phyloP scores from a whole-genome alignment of 2,329 filamentous ascomycete species.

The Aspergillus tamarii region DNA sequence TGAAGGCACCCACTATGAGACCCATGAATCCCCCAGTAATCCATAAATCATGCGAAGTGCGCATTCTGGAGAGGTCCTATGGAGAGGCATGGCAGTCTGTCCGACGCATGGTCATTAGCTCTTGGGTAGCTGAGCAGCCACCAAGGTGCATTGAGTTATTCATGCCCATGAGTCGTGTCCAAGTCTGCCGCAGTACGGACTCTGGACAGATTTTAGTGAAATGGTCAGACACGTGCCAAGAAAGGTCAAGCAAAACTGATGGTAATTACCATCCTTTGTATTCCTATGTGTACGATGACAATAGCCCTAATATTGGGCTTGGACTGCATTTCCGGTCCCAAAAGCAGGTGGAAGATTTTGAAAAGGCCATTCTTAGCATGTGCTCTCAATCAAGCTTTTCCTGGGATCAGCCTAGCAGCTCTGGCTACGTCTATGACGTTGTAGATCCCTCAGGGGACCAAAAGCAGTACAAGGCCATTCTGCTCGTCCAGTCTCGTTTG shows the following conservation, averaged over 20 bases:
- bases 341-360: constrained; percentile 30
- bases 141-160: constrained; percentile 34
- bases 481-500: constrained; percentile 23
- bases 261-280: constrained; percentile 34
- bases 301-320: constrained; percentile 33
- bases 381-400: constrained; percentile 26
- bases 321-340: constrained; percentile 28
- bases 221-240: constrained; percentile 38
- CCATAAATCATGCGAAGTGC: constrained; percentile 33
- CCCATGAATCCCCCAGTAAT: constrained; percentile 29
- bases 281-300: constrained; percentile 35
- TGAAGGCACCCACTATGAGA: constrained; percentile 35
- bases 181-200: constrained; percentile 27
- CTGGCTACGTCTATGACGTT: constrained; percentile 32
- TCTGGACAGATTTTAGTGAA: constrained; percentile 30
- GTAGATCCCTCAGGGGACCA: constrained; percentile 30
- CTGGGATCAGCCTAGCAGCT: constrained; percentile 28
- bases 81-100: constrained; percentile 34
- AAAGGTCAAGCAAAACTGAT: constrained; percentile 30
- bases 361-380: constrained; percentile 29
- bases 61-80: constrained; percentile 34
- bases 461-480: constrained; percentile 36
- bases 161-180: constrained; percentile 34
- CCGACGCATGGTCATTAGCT: constrained; percentile 35
- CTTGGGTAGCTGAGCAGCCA: constrained; percentile 30